A percentile compares a stretch with the other conserved stretches of the same genome.
Evolutionary conservation across 495 filamentous ascomycete species (phyloP).

Genomic region (Neurospora intermedia): DNA sequence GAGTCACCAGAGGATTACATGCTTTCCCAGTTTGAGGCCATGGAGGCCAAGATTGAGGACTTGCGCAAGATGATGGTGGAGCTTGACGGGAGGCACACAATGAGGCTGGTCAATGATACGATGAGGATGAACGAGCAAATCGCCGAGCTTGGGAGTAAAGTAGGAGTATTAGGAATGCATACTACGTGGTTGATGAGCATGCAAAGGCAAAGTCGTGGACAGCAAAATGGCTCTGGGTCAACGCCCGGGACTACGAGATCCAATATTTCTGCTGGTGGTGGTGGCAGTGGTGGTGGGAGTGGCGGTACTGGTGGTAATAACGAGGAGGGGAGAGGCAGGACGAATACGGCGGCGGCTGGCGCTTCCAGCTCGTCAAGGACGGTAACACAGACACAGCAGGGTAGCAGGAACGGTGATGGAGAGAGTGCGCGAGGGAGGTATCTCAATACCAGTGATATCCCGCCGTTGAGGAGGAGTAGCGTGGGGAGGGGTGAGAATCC

Average conservation of each 20-base stretch:
- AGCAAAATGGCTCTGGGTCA: slow-evolving; percentile 6
- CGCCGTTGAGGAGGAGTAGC: background rate
- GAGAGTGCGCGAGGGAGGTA: background rate
- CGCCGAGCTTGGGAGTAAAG: slow-evolving; percentile 39
- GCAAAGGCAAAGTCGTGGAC: slow-evolving; percentile 15
- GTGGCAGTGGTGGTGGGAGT: background rate
- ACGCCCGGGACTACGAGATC: background rate
- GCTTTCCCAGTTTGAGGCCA: slow-evolving; percentile 30
- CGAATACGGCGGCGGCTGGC: background rate
- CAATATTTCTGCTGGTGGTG: background rate
- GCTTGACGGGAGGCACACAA: slow-evolving; percentile 35
- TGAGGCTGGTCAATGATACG: slow-evolving; percentile 39
- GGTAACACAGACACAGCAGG: background rate
- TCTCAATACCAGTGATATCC: background rate
- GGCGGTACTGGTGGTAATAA: background rate
- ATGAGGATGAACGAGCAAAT: slow-evolving; percentile 41
- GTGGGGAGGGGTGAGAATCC: slow-evolving; percentile 5
- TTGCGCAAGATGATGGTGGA: slow-evolving; percentile 33
- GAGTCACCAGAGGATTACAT: slow-evolving; percentile 22
- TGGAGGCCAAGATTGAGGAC: slow-evolving; percentile 36
- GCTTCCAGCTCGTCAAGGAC: background rate
- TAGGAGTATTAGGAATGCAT: slow-evolving; percentile 43
- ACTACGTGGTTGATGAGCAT: slow-evolving; percentile 43
- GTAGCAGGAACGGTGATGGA: background rate
- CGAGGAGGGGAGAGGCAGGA: background rate